Conservation (phyloP, 805 yeast genomes). For the Teunomyces cretensis region DNA sequence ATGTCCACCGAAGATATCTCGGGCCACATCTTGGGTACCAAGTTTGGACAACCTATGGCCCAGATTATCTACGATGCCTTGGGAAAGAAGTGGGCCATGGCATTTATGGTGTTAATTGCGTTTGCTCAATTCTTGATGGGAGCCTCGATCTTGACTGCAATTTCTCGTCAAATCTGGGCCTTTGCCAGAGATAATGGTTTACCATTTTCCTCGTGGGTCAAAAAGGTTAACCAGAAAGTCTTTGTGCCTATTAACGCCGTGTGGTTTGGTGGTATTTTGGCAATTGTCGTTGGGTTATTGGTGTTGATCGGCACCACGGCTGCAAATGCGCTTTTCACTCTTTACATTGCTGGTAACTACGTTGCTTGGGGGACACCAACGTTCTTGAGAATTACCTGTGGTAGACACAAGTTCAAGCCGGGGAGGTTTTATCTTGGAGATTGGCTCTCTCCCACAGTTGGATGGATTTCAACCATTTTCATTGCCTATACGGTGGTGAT, state of each 20-base stretch:
- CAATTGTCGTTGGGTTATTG: conserved; percentile 53
- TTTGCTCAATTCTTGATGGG: conserved; percentile 68
- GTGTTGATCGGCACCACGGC: conserved; percentile 57
- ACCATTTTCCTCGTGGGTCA: conserved; percentile 57
- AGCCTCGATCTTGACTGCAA: conserved; percentile 58
- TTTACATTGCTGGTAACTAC: conserved; percentile 61
- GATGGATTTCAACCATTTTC: conserved; percentile 41
- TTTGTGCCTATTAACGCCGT: conserved; percentile 68
- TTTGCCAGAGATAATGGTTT: conserved; percentile 76
- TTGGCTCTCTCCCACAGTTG: conserved; percentile 1
- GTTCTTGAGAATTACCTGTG: conserved; percentile 48
- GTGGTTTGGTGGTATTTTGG: conserved; percentile 48
- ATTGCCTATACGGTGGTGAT: conserved; percentile 53
- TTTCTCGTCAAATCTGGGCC: conserved; percentile 72
- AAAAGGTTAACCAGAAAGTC: conserved; percentile 53
- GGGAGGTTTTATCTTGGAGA: conserved; percentile 69
- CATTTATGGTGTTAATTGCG: conserved; percentile 58
- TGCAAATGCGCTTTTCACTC: conserved; percentile 61
- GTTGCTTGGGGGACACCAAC: conserved; percentile 66
- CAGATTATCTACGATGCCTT: conserved; percentile 62
- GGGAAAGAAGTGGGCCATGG: conserved; percentile 65
- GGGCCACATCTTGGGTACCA: conserved; percentile 38
- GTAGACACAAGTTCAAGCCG: conserved; percentile 47
- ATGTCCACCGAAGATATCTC: conserved; percentile 45
- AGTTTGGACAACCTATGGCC: conserved; percentile 63